Evolutionary conservation across 768 basidiomycete genomes (phyloP), one percentile per base, ranked within the genome.

Genomic region (Inosperma sp.): DNA sequence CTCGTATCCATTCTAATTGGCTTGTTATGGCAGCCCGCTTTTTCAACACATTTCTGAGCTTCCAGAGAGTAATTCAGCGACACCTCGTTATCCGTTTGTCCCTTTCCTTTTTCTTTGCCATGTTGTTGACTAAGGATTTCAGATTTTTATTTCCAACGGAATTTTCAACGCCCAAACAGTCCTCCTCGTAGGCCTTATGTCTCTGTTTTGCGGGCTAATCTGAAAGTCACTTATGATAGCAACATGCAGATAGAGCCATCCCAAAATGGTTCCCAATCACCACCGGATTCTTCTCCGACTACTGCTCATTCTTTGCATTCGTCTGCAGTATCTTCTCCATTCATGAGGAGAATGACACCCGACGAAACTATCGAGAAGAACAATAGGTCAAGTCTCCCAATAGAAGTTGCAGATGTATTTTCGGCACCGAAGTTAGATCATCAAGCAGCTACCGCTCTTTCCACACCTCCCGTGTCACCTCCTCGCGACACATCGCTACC

Each of bases 321-420:
- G 35, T 65, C 69, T 14, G 60, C 64, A 13, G 62, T 78, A 23
- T 76, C 77, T 3, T 78, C 77, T 17, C 76, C 76, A 5, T 78
- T 78, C 58, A 67, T 72, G 59, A 72, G 66, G 72, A 73, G 51
- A 54, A 71, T 26, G 61, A 64, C 30, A 60, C 69, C 26, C 21
- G 58, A 57, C 29, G 30, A 33, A 51, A 66, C 64, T 35, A 43
- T 51, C 22, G 54, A 55, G 33, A 48, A 53, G 27, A 34, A 42
- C 1, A 39, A 47, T 8, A 47, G 55, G 16, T 50, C 52, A 33
- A 12, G 41, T 31, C 56, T 51, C 30, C 23, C 52, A 33, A 56
- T 16, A 52, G 54, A 51, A 4, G 12, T 25, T 33, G 12, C 48
- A 57, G 43, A 53, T 48, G 56, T 57, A 54, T 39, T 52, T 21